Conservation (phyloP, 2,329 filamentous ascomycete genomes). For the Trichoderma oligosporum region DNA sequence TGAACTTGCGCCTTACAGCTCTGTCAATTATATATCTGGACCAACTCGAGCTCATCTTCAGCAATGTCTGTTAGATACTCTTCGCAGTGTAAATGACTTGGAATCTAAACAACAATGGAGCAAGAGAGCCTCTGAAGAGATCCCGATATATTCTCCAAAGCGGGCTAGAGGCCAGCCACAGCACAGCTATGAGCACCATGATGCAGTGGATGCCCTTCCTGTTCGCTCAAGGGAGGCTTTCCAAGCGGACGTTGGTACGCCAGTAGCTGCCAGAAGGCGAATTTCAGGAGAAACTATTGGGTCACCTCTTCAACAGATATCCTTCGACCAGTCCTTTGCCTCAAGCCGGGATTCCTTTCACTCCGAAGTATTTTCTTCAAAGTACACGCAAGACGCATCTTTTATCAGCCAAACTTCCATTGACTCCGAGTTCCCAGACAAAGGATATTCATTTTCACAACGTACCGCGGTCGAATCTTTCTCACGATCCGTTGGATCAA, state of each 20-base stretch:
- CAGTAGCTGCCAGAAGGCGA: background rate
- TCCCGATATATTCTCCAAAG: constrained; percentile 17
- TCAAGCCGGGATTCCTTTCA: constrained; percentile 6
- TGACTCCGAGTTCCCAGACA: constrained; percentile 4
- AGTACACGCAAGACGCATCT: constrained; percentile 22
- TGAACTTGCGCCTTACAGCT: background rate
- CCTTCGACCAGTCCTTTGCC: constrained; percentile 28
- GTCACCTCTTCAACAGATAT: background rate
- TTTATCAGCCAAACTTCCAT: constrained; percentile 36
- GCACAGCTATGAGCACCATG: background rate
- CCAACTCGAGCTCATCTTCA: constrained; percentile 27
- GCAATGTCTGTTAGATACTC: constrained; percentile 24
- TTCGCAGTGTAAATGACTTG: constrained; percentile 9
- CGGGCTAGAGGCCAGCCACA: constrained; percentile 3
- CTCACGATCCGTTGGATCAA: background rate
- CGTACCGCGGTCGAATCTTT: constrained; percentile 21
- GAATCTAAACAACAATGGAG: constrained; percentile 16
- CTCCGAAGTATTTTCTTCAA: constrained; percentile 25
- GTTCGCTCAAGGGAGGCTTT: constrained; percentile 16
- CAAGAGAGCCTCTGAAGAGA: constrained; percentile 28
- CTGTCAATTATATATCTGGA: background rate
- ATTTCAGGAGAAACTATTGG: background rate
- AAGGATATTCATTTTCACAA: constrained; percentile 10
- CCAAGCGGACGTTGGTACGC: background rate
- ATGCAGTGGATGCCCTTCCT: constrained; percentile 20